phyloP scores from a whole-genome alignment of 805 yeast genomes.

The Zygotorulaspora florentina region DNA sequence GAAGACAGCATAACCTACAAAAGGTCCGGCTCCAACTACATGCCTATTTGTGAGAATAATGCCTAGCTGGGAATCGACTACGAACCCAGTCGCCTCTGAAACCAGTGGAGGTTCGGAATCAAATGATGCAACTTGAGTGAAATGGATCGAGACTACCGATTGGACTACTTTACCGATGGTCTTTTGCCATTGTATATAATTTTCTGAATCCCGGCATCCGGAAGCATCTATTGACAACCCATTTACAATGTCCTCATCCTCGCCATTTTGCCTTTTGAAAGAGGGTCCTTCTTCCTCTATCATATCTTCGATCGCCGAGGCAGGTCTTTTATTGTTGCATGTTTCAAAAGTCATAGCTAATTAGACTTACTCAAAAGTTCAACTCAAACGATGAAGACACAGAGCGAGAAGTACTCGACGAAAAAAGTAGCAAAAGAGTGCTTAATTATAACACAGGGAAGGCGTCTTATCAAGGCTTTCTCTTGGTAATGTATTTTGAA shows the following conservation, averaged over 20 bases:
- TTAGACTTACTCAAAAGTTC: neutral
- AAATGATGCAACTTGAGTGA: conserved; percentile 79
- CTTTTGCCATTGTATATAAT: conserved; percentile 61
- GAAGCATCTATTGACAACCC: conserved; percentile 16
- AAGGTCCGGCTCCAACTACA: conserved; percentile 95
- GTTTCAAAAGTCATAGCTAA: conserved; percentile 6
- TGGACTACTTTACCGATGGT: conserved; percentile 79
- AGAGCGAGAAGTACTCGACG: neutral
- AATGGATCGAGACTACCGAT: conserved; percentile 84
- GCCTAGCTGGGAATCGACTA: conserved; percentile 78
- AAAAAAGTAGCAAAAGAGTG: too few species aligned
- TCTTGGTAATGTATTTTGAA: too few species aligned
- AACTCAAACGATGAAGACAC: neutral
- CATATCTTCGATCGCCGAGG: conserved; percentile 10
- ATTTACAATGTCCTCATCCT: conserved; percentile 8
- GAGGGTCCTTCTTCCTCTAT: conserved; percentile 1
- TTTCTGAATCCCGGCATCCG: conserved; percentile 14
- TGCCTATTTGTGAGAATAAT: conserved; percentile 88
- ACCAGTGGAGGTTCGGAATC: conserved; percentile 80
- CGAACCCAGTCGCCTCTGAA: conserved; percentile 93
- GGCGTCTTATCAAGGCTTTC: too few species aligned
- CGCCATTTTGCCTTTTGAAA: conserved; percentile 1
- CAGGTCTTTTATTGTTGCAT: conserved; percentile 15
- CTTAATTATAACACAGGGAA: too few species aligned
- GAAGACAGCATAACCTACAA: conserved; percentile 84